A percentile compares a stretch with the other conserved stretches of the same genome.
Conservation (phyloP, 1,284 basidiomycete genomes). For the Heterobasidion occidentale region DNA sequence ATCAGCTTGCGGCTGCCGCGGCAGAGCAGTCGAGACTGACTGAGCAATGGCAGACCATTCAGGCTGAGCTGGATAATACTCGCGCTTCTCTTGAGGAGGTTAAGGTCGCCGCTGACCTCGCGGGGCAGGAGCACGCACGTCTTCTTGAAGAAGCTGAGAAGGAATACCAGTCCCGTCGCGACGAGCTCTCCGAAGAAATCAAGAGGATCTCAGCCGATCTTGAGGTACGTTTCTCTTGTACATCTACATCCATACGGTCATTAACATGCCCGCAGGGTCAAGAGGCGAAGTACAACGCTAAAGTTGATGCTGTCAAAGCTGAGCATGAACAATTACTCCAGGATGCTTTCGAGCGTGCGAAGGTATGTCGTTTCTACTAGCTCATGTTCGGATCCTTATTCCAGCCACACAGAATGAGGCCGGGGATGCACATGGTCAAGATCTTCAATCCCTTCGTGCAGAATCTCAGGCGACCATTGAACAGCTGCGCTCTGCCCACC, state of each 20-base stretch:
- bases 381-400: neutral
- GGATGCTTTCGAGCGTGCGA: conserved; percentile 69
- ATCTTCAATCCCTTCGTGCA: conserved; percentile 60
- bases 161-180: conserved; percentile 37
- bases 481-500: conserved; percentile 58
- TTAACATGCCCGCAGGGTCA: conserved; percentile 38
- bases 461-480: conserved; percentile 59
- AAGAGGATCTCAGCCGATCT: conserved; percentile 51
- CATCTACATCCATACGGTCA: neutral
- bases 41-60: conserved; percentile 37
- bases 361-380: conserved; percentile 36
- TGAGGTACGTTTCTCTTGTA: conserved; percentile 34
- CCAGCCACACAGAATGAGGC: conserved; percentile 49
- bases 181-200: conserved; percentile 52
- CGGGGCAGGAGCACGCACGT: conserved; percentile 37
- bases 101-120: conserved; percentile 33
- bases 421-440: conserved; percentile 54
- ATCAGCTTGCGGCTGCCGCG: conserved; percentile 33
- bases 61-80: conserved; percentile 36
- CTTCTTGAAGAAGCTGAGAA: conserved; percentile 45
- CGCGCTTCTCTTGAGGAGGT: conserved; percentile 40
- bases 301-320: conserved; percentile 57
- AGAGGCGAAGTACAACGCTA: conserved; percentile 58
- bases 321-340: conserved; percentile 60
- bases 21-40: conserved; percentile 39